Base-by-base conservation (phyloP, 2,329 filamentous ascomycete species). In the Ophiostoma quercus region DNA sequence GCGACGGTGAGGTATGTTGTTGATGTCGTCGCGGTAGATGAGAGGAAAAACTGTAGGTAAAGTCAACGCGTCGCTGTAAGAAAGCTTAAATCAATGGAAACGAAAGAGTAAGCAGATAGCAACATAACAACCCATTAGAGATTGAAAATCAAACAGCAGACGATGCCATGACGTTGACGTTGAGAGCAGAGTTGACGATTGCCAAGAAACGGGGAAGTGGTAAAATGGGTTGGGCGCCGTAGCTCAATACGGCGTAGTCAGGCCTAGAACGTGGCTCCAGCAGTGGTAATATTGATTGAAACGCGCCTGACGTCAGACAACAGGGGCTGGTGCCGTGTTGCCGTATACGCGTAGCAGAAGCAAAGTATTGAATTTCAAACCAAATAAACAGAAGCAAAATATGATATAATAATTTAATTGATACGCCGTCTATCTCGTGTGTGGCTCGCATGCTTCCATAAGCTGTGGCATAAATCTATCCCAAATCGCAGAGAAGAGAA, bases 401-500 rank as follows among this genome's bases (percentile, higher is more conserved):
- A 57, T 57, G 3, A 47, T 47, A 5, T 57, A 57, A 7, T 57
- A 25, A 54, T 34, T 62, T 67, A 34, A 69, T 47, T 51, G 25
- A 47, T 19, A 32, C 57, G 60, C 57, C 32, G 22, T 65, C 34
- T 66, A 34, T 37, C 29, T 39, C 32, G 25, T 32, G 54, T 66
- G 65, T 43, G 8, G 34, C 65, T 29, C 41, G 39, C 65, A 67
- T 51, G 39, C 22, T 29, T 47, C 32, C 37, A 66, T 66, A 57
- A 37, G 60, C 29, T n/a, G 60, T 22, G 60, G 34, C 60, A 57
- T 25, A 57, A 57, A 57, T 57, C 51, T 57, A 57, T 57, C 51
- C 51, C n/a, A 57, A 57, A 57, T 57, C 19, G 25, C 29, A 25
- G 32, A n/a, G 22, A 11, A 25, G 57, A 16, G n/a, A 43, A 14